Percentiles rank a stretch among this genome's conserved stretches.
These are phyloP conservation scores for Atkinsonella hypoxylon DNA, from an alignment of 2,329 filamentous ascomycete species.

Conservation along the genomic window DNA sequence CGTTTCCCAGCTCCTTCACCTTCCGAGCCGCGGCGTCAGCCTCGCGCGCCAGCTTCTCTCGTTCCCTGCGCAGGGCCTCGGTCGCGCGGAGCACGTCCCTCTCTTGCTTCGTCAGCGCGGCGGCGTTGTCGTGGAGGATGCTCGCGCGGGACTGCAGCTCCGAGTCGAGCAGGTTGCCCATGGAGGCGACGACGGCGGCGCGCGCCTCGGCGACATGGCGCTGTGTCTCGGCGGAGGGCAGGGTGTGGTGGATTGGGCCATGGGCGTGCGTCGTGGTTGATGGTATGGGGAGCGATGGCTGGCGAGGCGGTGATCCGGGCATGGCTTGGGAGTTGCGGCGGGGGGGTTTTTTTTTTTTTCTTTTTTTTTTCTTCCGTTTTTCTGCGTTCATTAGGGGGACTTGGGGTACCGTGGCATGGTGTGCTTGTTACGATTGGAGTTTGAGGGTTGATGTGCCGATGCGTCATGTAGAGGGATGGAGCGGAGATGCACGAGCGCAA, in stretches of 20 bases:
- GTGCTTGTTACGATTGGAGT: too few species aligned
- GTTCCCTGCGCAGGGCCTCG: slow-evolving; percentile 48
- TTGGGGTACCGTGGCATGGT: not conserved
- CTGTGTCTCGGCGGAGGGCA: slow-evolving; percentile 30
- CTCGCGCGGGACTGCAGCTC: slow-evolving; percentile 56
- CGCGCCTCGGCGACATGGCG: slow-evolving; percentile 44
- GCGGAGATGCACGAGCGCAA: too few species aligned
- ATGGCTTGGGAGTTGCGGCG: not conserved
- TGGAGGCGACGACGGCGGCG: slow-evolving; percentile 45
- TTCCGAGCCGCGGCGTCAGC: slow-evolving; percentile 49
- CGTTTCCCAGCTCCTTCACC: slow-evolving; percentile 68
- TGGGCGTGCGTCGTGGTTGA: not conserved
- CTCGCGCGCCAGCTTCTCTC: slow-evolving; percentile 51
- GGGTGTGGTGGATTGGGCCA: slow-evolving; percentile 17
- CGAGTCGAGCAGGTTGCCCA: slow-evolving; percentile 58
- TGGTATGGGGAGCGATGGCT: not conserved
- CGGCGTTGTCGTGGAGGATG: slow-evolving; percentile 57
- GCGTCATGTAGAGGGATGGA: too few species aligned
- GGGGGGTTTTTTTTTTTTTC: too few species aligned
- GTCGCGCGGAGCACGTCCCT: slow-evolving; percentile 50
- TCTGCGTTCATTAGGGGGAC: too few species aligned
- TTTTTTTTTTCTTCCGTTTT: too few species aligned
- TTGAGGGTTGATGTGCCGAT: not conserved
- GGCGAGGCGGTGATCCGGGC: not conserved
- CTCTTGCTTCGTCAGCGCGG: slow-evolving; percentile 55